These are phyloP conservation scores for Globisporangium spinosum DNA, from an alignment of 352 stramenopile genomes.

Conservation along the genomic window DNA sequence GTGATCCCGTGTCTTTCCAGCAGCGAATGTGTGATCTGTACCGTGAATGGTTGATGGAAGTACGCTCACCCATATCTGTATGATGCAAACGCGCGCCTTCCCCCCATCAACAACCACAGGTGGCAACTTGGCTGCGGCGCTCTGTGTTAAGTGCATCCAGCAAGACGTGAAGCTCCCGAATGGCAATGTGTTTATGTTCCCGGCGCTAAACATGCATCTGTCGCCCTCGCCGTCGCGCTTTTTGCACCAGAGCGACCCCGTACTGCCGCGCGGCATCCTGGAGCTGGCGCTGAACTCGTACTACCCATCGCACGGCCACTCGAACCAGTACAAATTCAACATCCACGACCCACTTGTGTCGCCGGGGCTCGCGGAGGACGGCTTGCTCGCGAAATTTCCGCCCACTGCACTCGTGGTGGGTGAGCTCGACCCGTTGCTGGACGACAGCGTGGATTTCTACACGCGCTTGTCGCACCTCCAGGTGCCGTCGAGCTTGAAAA, in stretches of 20 bases:
- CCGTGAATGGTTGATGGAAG: background rate
- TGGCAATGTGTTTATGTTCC: conserved; percentile 88
- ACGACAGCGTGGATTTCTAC: conserved; percentile 90
- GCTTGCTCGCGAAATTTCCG: conserved; percentile 70
- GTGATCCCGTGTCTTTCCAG: background rate
- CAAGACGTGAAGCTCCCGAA: conserved; percentile 62
- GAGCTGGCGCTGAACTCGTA: conserved; percentile 83
- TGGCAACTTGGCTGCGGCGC: conserved; percentile 84
- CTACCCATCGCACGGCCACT: conserved; percentile 78
- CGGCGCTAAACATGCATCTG: conserved; percentile 86
- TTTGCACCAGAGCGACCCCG: conserved; percentile 84
- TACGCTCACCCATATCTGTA: background rate
- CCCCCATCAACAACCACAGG: conserved; percentile 17
- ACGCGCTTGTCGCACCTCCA: conserved; percentile 77
- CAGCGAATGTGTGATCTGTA: background rate
- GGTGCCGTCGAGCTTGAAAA: conserved; percentile 77
- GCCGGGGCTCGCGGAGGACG: conserved; percentile 73
- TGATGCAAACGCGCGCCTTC: background rate
- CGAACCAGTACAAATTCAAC: conserved; percentile 86
- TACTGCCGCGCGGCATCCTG: conserved; percentile 77
- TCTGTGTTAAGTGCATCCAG: conserved; percentile 84
- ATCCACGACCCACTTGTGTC: conserved; percentile 88
- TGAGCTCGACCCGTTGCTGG: conserved; percentile 81
- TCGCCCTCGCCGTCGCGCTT: conserved; percentile 86
- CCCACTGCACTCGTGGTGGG: conserved; percentile 81